phyloP scores from a whole-genome alignment of 306 rosid species.

The Astragalus membranaceus region DNA sequence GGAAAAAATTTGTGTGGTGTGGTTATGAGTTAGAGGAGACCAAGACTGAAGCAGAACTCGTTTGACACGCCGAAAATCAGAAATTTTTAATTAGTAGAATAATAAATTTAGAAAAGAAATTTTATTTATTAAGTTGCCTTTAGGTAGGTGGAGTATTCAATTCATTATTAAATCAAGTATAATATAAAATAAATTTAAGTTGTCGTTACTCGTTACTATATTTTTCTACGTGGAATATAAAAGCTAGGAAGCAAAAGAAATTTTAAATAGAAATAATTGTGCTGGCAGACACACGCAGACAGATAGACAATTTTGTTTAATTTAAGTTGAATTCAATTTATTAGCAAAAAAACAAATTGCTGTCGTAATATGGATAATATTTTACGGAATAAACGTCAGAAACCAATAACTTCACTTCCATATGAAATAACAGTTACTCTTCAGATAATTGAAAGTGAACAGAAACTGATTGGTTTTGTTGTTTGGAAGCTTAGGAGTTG shows the following conservation, averaged over 20 bases:
- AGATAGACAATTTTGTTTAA: too few relatives aligned
- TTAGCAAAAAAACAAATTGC: too few relatives aligned
- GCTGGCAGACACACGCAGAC: too few relatives aligned
- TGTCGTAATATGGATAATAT: too few relatives aligned
- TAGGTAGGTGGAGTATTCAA: background rate
- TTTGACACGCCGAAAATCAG: background rate
- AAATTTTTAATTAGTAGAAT: background rate
- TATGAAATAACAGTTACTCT: background rate
- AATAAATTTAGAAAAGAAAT: background rate
- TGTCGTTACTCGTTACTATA: background rate
- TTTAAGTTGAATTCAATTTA: too few relatives aligned
- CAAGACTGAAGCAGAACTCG: background rate
- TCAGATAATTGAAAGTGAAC: background rate
- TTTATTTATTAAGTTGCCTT: background rate
- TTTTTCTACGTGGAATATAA: background rate
- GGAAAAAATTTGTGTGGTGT: background rate
- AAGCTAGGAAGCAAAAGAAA: too few relatives aligned
- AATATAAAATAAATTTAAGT: background rate
- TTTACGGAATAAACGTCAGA: too few relatives aligned
- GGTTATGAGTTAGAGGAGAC: background rate
- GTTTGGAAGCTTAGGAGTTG: background rate
- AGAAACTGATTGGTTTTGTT: background rate
- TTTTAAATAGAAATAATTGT: too few relatives aligned
- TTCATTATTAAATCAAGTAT: background rate
- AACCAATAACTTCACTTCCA: background rate